Evolutionary conservation across 495 filamentous ascomycete species (phyloP).

Genomic region (Wilcoxina mikolae): DNA sequence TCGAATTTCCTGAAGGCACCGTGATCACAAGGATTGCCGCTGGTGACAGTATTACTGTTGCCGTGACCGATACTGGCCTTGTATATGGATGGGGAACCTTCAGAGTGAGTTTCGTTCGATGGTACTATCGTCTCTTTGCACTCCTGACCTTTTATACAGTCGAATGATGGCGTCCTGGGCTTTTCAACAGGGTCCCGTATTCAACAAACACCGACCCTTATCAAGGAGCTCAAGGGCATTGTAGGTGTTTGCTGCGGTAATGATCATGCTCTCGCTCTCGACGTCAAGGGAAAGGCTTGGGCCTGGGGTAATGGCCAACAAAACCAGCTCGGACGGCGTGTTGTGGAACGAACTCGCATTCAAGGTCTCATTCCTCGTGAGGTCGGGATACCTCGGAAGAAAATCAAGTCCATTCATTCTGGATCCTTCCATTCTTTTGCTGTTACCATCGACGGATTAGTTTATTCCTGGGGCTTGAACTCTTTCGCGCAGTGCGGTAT

Average conservation of each 20-base stretch:
- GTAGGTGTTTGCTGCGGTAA: conserved; percentile 45
- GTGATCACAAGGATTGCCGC: conserved; percentile 46
- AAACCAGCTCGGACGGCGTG: conserved; percentile 56
- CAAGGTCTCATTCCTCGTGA: conserved; percentile 52
- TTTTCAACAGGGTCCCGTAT: conserved; percentile 37
- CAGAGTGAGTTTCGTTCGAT: conserved; percentile 34
- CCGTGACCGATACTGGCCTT: conserved; percentile 45
- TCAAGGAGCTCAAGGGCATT: conserved; percentile 47
- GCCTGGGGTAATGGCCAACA: conserved; percentile 64
- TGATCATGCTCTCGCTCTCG: conserved; percentile 58
- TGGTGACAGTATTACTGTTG: conserved; percentile 48
- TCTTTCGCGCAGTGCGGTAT: conserved; percentile 71
- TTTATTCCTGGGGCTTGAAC: conserved; percentile 80
- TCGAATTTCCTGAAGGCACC: conserved; percentile 41
- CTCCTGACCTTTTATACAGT: conserved; percentile 26
- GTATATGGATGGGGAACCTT: conserved; percentile 66
- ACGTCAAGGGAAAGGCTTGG: conserved; percentile 48
- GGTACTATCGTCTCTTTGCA: conserved; percentile 9
- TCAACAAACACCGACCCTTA: conserved; percentile 34
- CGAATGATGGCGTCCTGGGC: conserved; percentile 55
- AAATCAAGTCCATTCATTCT: conserved; percentile 41
- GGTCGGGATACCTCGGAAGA: conserved; percentile 49
- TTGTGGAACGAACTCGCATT: conserved; percentile 45
- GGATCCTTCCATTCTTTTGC: conserved; percentile 68
- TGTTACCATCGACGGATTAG: conserved; percentile 51